Evolutionary conservation across 257 asterid species (phyloP), one percentile per base, ranked within the genome.

Genomic region (Solanum medicagineum): DNA sequence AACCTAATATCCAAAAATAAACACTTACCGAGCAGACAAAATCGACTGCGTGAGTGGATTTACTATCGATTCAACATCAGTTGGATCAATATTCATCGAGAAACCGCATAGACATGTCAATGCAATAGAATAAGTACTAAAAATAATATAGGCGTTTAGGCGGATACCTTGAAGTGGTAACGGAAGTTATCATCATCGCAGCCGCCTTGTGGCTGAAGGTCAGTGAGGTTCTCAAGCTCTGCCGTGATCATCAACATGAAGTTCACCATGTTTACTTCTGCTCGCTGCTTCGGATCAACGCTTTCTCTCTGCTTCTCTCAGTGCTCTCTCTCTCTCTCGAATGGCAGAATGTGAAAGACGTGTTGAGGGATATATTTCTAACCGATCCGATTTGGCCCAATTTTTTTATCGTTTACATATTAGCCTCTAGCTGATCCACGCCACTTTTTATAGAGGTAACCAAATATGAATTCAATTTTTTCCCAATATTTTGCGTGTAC

Each of bases 161-260:
- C 8, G 56, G 22, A 68, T 53, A 93, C 98, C 95, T 95, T 94
- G 90, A 93, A 89, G 91, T 89, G 86, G 92, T 87, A 95, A 54
- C 92, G 69, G 94, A 92, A 90, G 92, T 88, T 90, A 80, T 94
- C 92, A 85, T 95, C 95, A 83, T 91, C 91, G 74, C 94, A 92
- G 29, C 98, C 98, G 81, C 89, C 98, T 62, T 91, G 93, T 75
- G 98, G 98, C 92, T 92, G 97, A 86, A 95, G 93, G 63, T 90
- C 86, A 54, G 96, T 91, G 85, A 95, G 92, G 85, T 91, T 95
- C 63, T 95, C 98, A 86, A 95, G 93, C 66, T 95, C 98, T 54
- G 95, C 98, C 54, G 88, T 86, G 88, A 95, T 95, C 92, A 71
- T 89, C 91, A 93, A 60, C 91, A 84, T 3, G 90, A 90, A 91